A percentile compares a stretch with the other conserved stretches of the same genome.
Evolutionary conservation across 2,329 filamentous ascomycete species (phyloP).

Genomic region (Calycina marina): DNA sequence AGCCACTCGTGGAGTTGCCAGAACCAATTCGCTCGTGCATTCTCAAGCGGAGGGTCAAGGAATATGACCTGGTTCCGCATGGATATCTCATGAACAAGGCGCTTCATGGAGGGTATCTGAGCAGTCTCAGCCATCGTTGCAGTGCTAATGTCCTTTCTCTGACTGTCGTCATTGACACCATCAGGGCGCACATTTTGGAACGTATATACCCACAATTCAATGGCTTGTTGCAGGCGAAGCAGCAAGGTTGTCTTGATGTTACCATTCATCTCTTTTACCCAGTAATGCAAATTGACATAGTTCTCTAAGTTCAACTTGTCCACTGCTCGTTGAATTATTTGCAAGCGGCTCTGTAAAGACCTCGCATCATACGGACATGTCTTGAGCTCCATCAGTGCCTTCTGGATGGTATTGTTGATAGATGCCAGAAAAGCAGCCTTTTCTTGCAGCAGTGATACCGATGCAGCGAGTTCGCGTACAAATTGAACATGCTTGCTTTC

Average conservation of each 20-base stretch:
- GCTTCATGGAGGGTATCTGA: constrained; percentile 51
- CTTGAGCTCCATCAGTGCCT: constrained; percentile 68
- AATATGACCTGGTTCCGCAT: constrained; percentile 99
- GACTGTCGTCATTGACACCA: constrained; percentile 31
- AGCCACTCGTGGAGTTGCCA: constrained; percentile 87
- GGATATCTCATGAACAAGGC: constrained; percentile 77
- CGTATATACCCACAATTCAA: constrained; percentile 73
- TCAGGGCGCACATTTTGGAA: constrained; percentile 49
- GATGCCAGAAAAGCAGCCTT: constrained; percentile 69
- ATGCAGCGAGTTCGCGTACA: constrained; percentile 79
- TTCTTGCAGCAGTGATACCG: constrained; percentile 73
- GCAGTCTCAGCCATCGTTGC: constrained; percentile 28
- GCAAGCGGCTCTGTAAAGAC: constrained; percentile 68
- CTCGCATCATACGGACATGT: constrained; percentile 68
- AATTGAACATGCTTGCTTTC: constrained; percentile 96
- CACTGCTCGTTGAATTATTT: constrained; percentile 78
- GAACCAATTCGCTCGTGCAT: constrained; percentile 86
- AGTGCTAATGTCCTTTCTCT: constrained; percentile 33
- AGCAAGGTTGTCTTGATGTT: constrained; percentile 72
- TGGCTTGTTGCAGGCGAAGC: constrained; percentile 68
- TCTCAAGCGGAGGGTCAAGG: constrained; percentile 83
- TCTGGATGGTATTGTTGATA: constrained; percentile 70
- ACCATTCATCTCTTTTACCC: constrained; percentile 77
- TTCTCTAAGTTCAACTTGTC: constrained; percentile 95
- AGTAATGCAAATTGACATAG: constrained; percentile 82